Evolutionary conservation across 108 stramenopile species (phyloP), one percentile per base, ranked within the genome.

Genomic region (Thalassiosira profunda): DNA sequence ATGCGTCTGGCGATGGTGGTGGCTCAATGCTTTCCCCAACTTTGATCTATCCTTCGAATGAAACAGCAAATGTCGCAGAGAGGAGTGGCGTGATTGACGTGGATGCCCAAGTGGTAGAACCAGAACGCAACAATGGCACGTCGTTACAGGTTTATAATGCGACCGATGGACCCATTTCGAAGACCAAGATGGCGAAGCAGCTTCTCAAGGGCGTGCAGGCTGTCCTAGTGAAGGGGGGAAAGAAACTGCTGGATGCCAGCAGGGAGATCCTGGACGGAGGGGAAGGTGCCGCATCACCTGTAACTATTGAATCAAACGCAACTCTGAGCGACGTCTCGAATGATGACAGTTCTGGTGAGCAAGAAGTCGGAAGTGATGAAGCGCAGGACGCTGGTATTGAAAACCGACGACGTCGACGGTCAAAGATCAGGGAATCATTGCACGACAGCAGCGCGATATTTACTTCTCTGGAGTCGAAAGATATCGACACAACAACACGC

Each of bases 61-160:
- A n/a, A 14, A 42, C 38, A 36, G 5, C 29, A 40, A 11, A 20
- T 42, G 54, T 31, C 11, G 67, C 17, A 1, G 52, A 41, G 0
- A 54, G 25, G 12, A 34, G 25, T 62, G 51, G 18, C 15, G 60
- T 62, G 37, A 62, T 72, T 45, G 60, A 62, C 63, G 60, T 55
- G 9, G 60, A 62, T 21, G 43, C 35, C 25, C 37, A 29, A n/a
- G 61, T 62, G 1, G 60, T 45, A 12, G 65, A 21, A 33, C 30
- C 35, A 23, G 53, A 53, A 10, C 7, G 38, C 3, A 20, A 49
- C 38, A n/a, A n/a, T n/a, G n/a, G n/a, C n/a, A n/a, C n/a, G n/a
- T n/a, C n/a, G n/a, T n/a, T n/a, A n/a, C n/a, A n/a, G n/a, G 28
- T 34, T 21, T 21, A 14, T 38, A 15, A 1, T 11, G 47, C 45